phyloP scores from a whole-genome alignment of 306 rosid species.

The Gastrolobium bilobum region DNA sequence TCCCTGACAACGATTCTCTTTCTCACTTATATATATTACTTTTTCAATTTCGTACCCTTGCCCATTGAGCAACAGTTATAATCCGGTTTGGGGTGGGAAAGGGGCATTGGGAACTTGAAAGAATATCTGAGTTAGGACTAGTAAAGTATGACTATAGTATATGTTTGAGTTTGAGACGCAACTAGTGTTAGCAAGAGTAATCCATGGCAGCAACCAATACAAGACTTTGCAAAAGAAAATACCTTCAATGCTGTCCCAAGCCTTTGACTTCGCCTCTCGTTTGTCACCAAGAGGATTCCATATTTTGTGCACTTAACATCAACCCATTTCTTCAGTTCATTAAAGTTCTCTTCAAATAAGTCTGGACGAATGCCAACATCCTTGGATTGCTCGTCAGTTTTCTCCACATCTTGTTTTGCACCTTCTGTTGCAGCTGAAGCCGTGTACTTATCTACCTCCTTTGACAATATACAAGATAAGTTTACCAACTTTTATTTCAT shows the following conservation, averaged over 20 bases:
- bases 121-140: background rate
- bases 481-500: slow-evolving; percentile 46
- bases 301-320: slow-evolving; percentile 77
- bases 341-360: slow-evolving; percentile 78
- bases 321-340: slow-evolving; percentile 91
- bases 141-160: background rate
- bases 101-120: background rate
- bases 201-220: background rate
- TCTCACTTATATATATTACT: too few species aligned
- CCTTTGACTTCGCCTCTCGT: slow-evolving; percentile 78
- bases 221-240: slow-evolving; percentile 37
- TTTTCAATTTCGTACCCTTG: background rate
- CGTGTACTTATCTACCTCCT: slow-evolving; percentile 57
- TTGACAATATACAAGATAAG: slow-evolving; percentile 48
- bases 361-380: slow-evolving; percentile 56
- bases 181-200: background rate
- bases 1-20: too few species aligned
- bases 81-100: background rate
- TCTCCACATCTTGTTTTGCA: slow-evolving; percentile 53
- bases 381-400: slow-evolving; percentile 52
- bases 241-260: slow-evolving; percentile 95
- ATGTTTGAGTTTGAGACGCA: background rate
- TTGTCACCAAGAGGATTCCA: slow-evolving; percentile 76
- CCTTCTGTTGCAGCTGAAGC: slow-evolving; percentile 52
- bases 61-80: background rate